Evolutionary conservation across 2,329 filamentous ascomycete genomes (phyloP).

Genomic region (Leptoxyphium fumago): DNA sequence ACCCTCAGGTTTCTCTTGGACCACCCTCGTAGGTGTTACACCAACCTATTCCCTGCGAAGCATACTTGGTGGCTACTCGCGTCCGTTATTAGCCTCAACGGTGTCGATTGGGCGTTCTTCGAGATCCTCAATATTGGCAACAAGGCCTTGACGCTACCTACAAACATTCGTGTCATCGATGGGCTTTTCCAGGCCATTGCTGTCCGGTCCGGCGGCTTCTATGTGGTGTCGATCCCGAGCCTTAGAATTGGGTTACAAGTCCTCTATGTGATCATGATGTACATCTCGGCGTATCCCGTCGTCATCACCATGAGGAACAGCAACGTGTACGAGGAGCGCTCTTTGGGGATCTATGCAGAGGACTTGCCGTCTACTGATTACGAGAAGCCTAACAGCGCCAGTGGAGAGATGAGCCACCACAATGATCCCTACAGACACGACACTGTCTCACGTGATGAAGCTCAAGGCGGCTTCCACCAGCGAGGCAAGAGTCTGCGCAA

Average conservation of each 20-base stretch:
- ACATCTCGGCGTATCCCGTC: slow-evolving; percentile 46
- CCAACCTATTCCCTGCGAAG: slow-evolving; percentile 44
- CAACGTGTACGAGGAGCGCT: slow-evolving; percentile 48
- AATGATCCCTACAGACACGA: neutral
- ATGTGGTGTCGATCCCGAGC: slow-evolving; percentile 31
- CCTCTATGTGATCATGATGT: slow-evolving; percentile 51
- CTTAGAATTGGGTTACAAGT: slow-evolving; percentile 43
- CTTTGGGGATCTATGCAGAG: slow-evolving; percentile 43
- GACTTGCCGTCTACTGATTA: slow-evolving; percentile 6
- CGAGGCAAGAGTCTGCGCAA: neutral
- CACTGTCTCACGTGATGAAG: slow-evolving; percentile 7
- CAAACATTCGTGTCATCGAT: slow-evolving; percentile 36
- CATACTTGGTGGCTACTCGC: slow-evolving; percentile 44
- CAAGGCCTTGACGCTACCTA: slow-evolving; percentile 32
- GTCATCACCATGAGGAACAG: slow-evolving; percentile 46
- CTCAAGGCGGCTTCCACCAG: slow-evolving; percentile 10
- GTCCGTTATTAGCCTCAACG: slow-evolving; percentile 38
- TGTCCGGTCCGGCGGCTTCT: slow-evolving; percentile 34
- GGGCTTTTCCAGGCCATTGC: slow-evolving; percentile 45
- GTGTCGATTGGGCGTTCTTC: slow-evolving; percentile 37
- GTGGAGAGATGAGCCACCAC: neutral
- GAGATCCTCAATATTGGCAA: slow-evolving; percentile 43
- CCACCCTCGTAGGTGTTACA: slow-evolving; percentile 49
- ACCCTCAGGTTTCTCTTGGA: slow-evolving; percentile 45
- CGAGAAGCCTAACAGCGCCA: neutral